A percentile compares a stretch with the other conserved stretches of the same genome.
These are phyloP conservation scores for Plicaturopsis crispa DNA, from an alignment of 768 basidiomycete genomes.

Conservation along the genomic window DNA sequence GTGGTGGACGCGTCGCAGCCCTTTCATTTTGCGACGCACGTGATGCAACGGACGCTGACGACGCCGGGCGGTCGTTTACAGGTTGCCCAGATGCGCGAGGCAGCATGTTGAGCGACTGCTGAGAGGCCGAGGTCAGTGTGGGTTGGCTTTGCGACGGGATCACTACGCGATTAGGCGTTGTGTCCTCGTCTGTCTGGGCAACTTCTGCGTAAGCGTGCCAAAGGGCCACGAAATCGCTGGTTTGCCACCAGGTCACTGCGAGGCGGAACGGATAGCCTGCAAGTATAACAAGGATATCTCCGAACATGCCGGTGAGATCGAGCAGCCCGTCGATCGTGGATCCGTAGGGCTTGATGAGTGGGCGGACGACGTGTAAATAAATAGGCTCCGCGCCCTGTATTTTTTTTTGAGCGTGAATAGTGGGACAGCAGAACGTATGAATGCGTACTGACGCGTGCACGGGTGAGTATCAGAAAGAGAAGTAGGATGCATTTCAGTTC, in stretches of 20 bases:
- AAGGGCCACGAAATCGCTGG: slow-evolving; percentile 5
- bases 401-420: background rate
- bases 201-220: slow-evolving; percentile 3
- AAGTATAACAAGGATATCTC: slow-evolving; percentile 50
- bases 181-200: slow-evolving; percentile 3
- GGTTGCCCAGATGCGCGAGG: too few species aligned
- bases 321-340: slow-evolving; percentile 56
- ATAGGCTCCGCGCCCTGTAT: slow-evolving; percentile 79
- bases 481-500: slow-evolving; percentile 71
- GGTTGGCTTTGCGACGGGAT: background rate
- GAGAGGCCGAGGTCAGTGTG: slow-evolving; percentile 1
- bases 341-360: slow-evolving; percentile 69
- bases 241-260: slow-evolving; percentile 29
- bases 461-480: slow-evolving; percentile 68
- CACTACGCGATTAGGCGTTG: too few species aligned
- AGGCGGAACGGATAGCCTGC: slow-evolving; percentile 31
- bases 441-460: slow-evolving; percentile 35
- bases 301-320: slow-evolving; percentile 52
- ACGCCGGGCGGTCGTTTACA: too few species aligned
- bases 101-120: too few species aligned
- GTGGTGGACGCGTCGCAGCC: too few species aligned
- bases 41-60: too few species aligned
- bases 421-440: background rate
- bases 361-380: slow-evolving; percentile 73
- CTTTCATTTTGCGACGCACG: too few species aligned